Conservation (phyloP, 176 grass and related monocot species). For the Pontederia paniculata region DNA sequence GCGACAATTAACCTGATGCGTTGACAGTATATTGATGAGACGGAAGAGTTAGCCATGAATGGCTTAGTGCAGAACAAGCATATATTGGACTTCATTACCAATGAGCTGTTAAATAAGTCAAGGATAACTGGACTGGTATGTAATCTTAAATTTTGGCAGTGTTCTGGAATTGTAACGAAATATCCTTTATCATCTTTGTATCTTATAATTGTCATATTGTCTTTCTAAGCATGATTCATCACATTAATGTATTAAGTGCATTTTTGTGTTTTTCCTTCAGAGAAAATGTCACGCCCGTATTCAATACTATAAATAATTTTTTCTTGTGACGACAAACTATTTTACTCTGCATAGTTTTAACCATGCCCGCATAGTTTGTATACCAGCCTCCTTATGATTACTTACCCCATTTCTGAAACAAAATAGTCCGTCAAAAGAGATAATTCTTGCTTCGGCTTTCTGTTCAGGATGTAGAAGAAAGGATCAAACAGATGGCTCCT, state of each 20-base stretch:
- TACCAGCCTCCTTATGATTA: no score
- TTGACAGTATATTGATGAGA: slow-evolving; percentile 23
- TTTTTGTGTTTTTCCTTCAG: no score
- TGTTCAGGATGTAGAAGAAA: slow-evolving; percentile 23
- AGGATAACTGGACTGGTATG: slow-evolving; percentile 28
- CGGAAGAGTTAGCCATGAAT: slow-evolving; percentile 26
- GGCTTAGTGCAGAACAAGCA: slow-evolving; percentile 23
- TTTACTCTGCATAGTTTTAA: no score
- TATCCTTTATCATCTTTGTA: no score
- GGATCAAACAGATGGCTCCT: slow-evolving; percentile 14
- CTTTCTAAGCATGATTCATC: no score
- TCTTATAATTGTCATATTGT: no score
- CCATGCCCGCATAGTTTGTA: no score
- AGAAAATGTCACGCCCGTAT: no score
- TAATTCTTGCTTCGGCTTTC: neutral
- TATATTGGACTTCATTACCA: slow-evolving; percentile 19
- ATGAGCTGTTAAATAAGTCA: slow-evolving; percentile 22
- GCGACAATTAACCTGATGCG: neutral
- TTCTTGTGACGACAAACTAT: no score
- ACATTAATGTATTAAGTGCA: no score
- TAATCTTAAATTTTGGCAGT: neutral
- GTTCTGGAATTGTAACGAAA: neutral
- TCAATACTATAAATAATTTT: no score
- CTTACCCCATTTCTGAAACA: no score
- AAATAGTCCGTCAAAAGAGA: neutral